Percentiles rank a stretch among this genome's conserved stretches.
Conservation (phyloP, 2,329 filamentous ascomycete genomes). For the Colletotrichum gloeosporioides region DNA sequence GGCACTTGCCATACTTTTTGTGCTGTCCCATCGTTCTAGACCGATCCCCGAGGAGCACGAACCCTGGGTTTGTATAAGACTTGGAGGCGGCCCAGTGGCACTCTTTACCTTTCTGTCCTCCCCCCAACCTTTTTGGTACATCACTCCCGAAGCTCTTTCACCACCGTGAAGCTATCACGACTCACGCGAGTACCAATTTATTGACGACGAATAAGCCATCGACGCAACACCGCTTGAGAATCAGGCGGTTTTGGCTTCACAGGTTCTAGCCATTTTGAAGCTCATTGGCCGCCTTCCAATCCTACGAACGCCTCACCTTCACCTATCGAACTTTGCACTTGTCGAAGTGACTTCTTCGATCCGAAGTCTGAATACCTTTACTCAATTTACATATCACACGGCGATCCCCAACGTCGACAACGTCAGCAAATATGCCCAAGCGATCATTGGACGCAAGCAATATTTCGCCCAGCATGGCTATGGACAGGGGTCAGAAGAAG, state of each 20-base stretch:
- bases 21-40: background rate
- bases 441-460: constrained; percentile 36
- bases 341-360: background rate
- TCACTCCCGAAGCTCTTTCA: background rate
- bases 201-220: background rate
- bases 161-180: background rate
- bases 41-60: background rate
- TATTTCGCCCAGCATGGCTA: constrained; percentile 31
- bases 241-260: constrained; percentile 2
- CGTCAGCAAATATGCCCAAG: constrained; percentile 40
- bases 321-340: background rate
- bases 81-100: constrained; percentile 10
- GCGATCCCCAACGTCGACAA: constrained; percentile 2
- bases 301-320: background rate
- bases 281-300: background rate
- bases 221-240: background rate
- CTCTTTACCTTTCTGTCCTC: too few species aligned
- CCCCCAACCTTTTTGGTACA: background rate
- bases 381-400: background rate
- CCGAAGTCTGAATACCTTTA: too few species aligned
- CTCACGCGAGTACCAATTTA: background rate
- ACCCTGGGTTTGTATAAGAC: constrained; percentile 19
- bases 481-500: constrained; percentile 33
- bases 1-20: background rate
- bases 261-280: constrained; percentile 18